phyloP scores from a whole-genome alignment of 2,329 filamentous ascomycete species.

The Colletotrichum navitas region DNA sequence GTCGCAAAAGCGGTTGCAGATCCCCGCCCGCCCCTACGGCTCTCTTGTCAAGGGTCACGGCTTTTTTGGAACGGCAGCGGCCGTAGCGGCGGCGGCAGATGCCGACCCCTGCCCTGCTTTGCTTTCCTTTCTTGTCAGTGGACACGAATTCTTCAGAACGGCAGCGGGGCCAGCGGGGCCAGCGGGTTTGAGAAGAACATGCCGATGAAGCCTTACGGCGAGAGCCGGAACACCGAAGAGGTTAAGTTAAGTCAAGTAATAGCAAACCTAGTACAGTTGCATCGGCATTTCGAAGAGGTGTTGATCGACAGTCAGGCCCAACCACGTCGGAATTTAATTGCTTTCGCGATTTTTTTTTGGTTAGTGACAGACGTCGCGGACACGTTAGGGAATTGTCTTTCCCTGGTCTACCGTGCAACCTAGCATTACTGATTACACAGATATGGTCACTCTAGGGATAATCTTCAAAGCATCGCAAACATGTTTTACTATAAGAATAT shows the following conservation, averaged over 20 bases:
- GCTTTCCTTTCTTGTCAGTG: too few species aligned
- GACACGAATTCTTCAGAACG: too few species aligned
- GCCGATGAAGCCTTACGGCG: neutral
- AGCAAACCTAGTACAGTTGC: neutral
- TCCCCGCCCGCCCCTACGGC: neutral
- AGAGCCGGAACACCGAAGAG: neutral
- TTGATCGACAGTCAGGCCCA: neutral
- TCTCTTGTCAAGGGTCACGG: neutral
- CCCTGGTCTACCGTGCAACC: neutral
- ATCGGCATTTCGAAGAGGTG: rapidly evolving
- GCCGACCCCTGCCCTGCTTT: too few species aligned
- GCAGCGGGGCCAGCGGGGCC: neutral
- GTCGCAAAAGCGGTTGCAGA: too few species aligned
- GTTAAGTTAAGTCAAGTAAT: neutral
- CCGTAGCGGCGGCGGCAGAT: too few species aligned
- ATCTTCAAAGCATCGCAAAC: neutral
- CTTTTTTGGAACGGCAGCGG: neutral
- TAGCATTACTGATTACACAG: too few species aligned
- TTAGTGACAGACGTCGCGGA: neutral
- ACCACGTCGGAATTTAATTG: neutral
- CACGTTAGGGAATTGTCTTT: neutral
- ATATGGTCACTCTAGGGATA: neutral
- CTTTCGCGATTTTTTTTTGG: too few species aligned
- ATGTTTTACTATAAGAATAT: too few species aligned
- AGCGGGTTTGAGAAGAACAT: neutral